Evolutionary conservation across 345 rosid species (phyloP).

Genomic region (Psidium friedrichsthalianum): DNA sequence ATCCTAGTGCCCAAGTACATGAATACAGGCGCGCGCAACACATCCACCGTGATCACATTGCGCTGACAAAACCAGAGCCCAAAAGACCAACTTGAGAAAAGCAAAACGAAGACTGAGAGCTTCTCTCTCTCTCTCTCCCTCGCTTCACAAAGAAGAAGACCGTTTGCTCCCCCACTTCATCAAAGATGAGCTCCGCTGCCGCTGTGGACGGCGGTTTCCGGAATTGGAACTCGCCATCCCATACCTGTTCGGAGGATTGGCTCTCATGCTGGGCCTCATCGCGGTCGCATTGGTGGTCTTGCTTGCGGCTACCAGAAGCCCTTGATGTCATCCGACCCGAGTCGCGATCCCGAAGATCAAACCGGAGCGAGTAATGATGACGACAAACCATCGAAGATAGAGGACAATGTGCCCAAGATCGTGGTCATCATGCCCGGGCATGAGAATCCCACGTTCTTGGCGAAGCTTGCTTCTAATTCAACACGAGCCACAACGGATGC

Average conservation of each 20-base stretch:
- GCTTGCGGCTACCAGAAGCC: conserved; percentile 12
- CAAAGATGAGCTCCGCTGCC: not conserved
- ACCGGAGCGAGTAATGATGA: not conserved
- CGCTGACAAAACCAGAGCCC: not conserved
- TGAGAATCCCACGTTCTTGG: conserved; percentile 36
- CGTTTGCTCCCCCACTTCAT: not conserved
- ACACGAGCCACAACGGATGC: not conserved
- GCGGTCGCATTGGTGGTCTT: conserved; percentile 11
- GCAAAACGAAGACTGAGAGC: not conserved
- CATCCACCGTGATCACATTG: not conserved
- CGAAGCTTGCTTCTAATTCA: conserved; percentile 15
- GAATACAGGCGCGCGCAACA: not conserved
- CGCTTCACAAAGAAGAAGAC: not conserved
- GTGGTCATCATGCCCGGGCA: conserved; percentile 55
- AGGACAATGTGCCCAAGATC: conserved; percentile 20
- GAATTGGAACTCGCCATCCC: conserved; percentile 14
- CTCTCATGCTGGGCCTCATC: conserved; percentile 7
- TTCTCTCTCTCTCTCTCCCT: not conserved
- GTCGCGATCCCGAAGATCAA: not conserved
- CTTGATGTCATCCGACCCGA: not conserved
- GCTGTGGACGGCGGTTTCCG: not conserved
- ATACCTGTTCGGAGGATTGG: conserved; percentile 12
- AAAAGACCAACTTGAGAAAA: not conserved
- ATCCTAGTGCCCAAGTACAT: not conserved
- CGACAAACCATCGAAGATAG: not conserved